Conservation (phyloP, 345 rosid species). For the Reutealis trisperma region DNA sequence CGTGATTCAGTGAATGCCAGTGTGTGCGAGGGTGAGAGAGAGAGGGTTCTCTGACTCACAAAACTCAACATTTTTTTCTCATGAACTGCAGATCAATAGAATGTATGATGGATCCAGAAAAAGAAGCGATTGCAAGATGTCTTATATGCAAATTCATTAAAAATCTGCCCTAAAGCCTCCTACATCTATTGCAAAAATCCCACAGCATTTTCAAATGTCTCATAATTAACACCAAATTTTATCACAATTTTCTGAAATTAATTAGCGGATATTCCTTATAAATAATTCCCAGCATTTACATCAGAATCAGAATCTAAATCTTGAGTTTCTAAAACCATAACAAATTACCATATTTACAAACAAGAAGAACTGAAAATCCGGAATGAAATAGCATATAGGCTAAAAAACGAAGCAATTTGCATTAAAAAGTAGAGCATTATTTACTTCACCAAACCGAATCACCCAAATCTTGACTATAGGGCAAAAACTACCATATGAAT, state of each 20-base stretch:
- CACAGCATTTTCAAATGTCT: conserved; percentile 8
- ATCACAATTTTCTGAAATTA: conserved; percentile 12
- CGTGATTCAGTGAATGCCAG: neutral
- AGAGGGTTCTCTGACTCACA: neutral
- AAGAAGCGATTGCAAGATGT: neutral
- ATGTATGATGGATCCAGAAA: conserved; percentile 4
- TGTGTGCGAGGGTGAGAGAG: neutral
- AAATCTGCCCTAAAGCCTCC: neutral
- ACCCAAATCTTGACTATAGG: neutral
- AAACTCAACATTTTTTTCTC: neutral
- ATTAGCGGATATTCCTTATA: conserved; percentile 18
- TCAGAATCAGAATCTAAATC: conserved; percentile 10
- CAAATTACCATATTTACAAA: neutral
- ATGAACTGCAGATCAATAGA: conserved; percentile 7
- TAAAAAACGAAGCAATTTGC: neutral
- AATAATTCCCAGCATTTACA: neutral
- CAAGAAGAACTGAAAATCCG: neutral
- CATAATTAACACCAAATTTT: neutral
- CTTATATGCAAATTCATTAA: neutral
- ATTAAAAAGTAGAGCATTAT: neutral
- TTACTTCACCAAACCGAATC: neutral
- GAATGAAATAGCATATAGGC: conserved; percentile 12
- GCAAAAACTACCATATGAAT: neutral
- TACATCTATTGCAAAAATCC: too few relatives aligned
- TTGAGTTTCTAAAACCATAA: conserved; percentile 1